Evolutionary conservation across 2,329 filamentous ascomycete genomes (phyloP).

Genomic region (Pseudocercospora eumusae): DNA sequence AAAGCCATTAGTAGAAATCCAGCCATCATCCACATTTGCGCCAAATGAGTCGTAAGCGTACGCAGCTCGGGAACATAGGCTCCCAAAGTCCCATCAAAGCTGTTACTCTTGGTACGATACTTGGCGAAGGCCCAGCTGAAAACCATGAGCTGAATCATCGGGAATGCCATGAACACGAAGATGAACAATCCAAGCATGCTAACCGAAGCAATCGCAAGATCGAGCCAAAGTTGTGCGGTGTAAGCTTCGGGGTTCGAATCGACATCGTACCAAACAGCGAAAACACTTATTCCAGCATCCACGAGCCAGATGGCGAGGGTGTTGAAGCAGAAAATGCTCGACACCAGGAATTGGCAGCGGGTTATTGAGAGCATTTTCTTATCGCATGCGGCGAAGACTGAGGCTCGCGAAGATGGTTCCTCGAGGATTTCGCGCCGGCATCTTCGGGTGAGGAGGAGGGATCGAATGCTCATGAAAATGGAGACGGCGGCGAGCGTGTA

Average conservation of each 20-base stretch:
- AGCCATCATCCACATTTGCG: constrained; percentile 28
- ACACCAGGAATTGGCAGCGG: constrained; percentile 20
- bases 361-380: constrained; percentile 15
- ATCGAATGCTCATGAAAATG: constrained; percentile 10
- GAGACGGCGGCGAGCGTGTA: constrained; percentile 5
- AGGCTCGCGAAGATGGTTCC: constrained; percentile 15
- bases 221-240: constrained; percentile 15
- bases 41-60: constrained; percentile 24
- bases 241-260: constrained; percentile 19
- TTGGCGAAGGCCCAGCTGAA: constrained; percentile 8
- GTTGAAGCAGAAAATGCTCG: constrained; percentile 21
- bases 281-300: constrained; percentile 24
- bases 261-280: constrained; percentile 20
- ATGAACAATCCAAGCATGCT: constrained; percentile 23
- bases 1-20: constrained; percentile 25
- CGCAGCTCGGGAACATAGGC: constrained; percentile 24
- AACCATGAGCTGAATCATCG: constrained; percentile 26
- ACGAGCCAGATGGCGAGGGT: constrained; percentile 22
- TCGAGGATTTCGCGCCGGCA: constrained; percentile 10
- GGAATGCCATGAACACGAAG: constrained; percentile 27
- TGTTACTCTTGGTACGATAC: constrained; percentile 10
- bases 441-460: constrained; percentile 15
- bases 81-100: constrained; percentile 15
- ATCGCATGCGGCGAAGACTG: constrained; percentile 11
- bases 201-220: constrained; percentile 18